Evolutionary conservation across 495 filamentous ascomycete genomes (phyloP).

Genomic region (Lepidopterella palustris): DNA sequence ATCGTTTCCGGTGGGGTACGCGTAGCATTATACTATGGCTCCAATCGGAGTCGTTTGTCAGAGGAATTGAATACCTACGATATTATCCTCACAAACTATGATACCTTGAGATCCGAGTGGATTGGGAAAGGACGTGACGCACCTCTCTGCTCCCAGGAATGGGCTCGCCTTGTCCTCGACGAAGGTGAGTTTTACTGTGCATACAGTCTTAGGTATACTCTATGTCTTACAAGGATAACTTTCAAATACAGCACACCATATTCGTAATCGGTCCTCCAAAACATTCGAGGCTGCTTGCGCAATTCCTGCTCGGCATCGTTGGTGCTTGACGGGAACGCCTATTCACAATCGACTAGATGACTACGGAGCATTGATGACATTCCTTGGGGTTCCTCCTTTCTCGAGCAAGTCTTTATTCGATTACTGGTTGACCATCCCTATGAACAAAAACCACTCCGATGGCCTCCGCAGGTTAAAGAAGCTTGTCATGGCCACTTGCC

Average conservation of each 20-base stretch:
- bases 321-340: conserved; percentile 26
- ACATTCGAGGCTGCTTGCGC: conserved; percentile 12
- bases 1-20: background rate
- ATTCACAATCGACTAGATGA: conserved; percentile 27
- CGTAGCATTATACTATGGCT: background rate
- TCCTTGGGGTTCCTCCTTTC: conserved; percentile 12
- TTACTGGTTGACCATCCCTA: background rate
- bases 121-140: conserved; percentile 1
- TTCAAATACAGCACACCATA: conserved; percentile 19
- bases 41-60: background rate
- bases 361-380: conserved; percentile 18
- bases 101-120: conserved; percentile 11
- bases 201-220: too few species aligned
- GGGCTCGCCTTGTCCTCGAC: conserved; percentile 16
- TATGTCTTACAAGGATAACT: too few species aligned
- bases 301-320: conserved; percentile 13
- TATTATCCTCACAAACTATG: background rate
- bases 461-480: conserved; percentile 21
- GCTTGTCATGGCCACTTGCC: conserved; percentile 28
- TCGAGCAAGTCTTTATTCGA: background rate
- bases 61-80: background rate
- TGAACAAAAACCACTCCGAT: background rate
- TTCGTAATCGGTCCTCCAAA: conserved; percentile 15
- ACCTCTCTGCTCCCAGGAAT: conserved; percentile 1
- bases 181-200: too few species aligned